These are phyloP conservation scores for Mortierella sp. DNA, from an alignment of 371 early-diverging fungal species.

Conservation along the genomic window DNA sequence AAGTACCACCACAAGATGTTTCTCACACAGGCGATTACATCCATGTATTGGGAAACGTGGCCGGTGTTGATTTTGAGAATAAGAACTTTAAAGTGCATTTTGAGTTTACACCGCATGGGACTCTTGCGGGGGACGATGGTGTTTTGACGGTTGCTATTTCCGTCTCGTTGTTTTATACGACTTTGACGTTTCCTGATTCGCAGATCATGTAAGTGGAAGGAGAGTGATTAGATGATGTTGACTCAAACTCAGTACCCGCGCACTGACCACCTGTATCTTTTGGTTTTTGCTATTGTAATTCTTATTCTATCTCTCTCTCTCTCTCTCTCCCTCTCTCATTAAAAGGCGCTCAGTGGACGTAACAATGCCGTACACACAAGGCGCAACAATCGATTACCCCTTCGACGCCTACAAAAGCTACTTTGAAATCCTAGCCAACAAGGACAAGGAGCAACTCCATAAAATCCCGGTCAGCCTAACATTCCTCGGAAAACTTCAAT, in stretches of 20 bases:
- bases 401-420: conserved; percentile 55
- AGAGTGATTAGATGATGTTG: too few species aligned
- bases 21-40: conserved; percentile 49
- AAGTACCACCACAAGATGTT: conserved; percentile 42
- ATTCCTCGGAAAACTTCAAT: conserved; percentile 49
- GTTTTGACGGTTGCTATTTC: conserved; percentile 28
- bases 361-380: conserved; percentile 57
- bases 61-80: conserved; percentile 56
- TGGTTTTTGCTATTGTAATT: too few species aligned
- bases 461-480: conserved; percentile 51
- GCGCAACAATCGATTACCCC: conserved; percentile 57
- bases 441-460: conserved; percentile 45
- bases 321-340: too few species aligned
- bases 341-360: conserved; percentile 53
- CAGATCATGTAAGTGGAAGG: conserved; percentile 53
- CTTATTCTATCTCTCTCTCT: not conserved
- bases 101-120: conserved; percentile 54
- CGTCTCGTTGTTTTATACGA: conserved; percentile 46
- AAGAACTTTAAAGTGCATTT: conserved; percentile 56
- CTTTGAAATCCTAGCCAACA: conserved; percentile 54
- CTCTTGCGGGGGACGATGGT: conserved; percentile 47
- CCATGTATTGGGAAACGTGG: conserved; percentile 40
- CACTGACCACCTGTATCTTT: too few species aligned
- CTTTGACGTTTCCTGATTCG: conserved; percentile 37
- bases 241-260: not conserved